These are phyloP conservation scores for Castanopsis chinensis DNA, from an alignment of 306 rosid species.

Conservation along the genomic window DNA sequence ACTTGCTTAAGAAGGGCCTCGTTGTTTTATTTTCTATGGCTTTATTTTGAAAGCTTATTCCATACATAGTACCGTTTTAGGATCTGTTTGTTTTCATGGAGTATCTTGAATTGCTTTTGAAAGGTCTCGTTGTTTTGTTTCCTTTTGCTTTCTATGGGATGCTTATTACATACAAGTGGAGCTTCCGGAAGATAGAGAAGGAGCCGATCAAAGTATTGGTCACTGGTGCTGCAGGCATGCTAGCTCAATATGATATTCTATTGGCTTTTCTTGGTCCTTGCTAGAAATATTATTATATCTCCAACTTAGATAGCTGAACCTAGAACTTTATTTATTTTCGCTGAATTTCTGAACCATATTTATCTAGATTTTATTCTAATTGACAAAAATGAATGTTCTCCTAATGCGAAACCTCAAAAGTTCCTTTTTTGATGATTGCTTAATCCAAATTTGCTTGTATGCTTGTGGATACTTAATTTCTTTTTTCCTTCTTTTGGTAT, in stretches of 20 bases:
- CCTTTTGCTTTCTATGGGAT: conserved; percentile 58
- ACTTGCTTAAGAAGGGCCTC: too few relatives aligned
- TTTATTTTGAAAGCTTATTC: too few relatives aligned
- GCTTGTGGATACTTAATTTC: too few relatives aligned
- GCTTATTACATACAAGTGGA: conserved; percentile 60
- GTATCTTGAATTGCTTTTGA: conserved; percentile 32
- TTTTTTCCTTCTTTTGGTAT: background rate
- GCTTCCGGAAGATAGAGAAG: conserved; percentile 54
- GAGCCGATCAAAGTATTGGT: conserved; percentile 70
- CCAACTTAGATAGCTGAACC: background rate
- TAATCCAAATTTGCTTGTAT: background rate
- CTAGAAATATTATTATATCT: background rate
- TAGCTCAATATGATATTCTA: background rate
- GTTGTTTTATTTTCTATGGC: too few relatives aligned
- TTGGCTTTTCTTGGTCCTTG: background rate
- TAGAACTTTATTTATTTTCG: background rate
- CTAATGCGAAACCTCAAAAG: background rate
- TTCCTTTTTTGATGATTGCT: background rate
- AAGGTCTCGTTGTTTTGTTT: conserved; percentile 45
- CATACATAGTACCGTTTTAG: conserved; percentile 6
- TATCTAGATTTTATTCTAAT: background rate
- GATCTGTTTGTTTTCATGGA: conserved; percentile 35
- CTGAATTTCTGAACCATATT: background rate
- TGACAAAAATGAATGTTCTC: background rate
- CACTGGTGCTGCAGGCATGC: conserved; percentile 88